phyloP scores from a whole-genome alignment of 768 basidiomycete species.

The Lanmaoa pseudosensibilis region DNA sequence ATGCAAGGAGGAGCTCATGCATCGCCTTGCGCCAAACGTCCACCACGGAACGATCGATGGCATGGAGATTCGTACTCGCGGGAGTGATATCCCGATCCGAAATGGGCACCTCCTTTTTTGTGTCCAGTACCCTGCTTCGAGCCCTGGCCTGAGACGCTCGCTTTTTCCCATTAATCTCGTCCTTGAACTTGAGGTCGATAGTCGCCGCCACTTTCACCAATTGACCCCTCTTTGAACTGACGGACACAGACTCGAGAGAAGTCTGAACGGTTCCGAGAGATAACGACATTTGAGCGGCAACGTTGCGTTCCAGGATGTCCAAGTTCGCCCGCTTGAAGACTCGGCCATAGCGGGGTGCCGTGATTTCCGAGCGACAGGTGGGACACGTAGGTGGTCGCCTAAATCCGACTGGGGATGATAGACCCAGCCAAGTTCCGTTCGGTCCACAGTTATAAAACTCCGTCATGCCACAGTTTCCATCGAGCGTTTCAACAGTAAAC shows the following conservation, averaged over 20 bases:
- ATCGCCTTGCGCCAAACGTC: conserved; percentile 42
- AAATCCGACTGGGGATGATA: conserved; percentile 43
- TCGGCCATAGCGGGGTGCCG: conserved; percentile 59
- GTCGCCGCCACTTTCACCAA: conserved; percentile 1
- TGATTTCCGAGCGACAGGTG: conserved; percentile 58
- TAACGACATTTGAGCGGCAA: conserved; percentile 51
- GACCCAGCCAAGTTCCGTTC: conserved; percentile 44
- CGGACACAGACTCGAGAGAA: conserved; percentile 31
- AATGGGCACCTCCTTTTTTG: conserved; percentile 22
- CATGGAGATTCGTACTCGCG: conserved; percentile 22
- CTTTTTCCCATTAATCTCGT: conserved; percentile 3
- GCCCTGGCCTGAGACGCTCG: conserved; percentile 4
- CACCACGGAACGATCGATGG: conserved; percentile 32
- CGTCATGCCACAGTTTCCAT: conserved; percentile 53
- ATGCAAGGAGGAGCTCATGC: conserved; percentile 37
- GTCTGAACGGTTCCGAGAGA: conserved; percentile 36
- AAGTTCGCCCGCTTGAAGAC: conserved; percentile 60
- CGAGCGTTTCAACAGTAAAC: conserved; percentile 72
- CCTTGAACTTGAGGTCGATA: conserved; percentile 20
- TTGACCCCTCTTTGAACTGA: conserved; percentile 21
- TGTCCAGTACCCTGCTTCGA: conserved; percentile 16
- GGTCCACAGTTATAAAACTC: conserved; percentile 46
- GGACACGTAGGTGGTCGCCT: conserved; percentile 55
- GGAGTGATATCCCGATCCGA: conserved; percentile 32
- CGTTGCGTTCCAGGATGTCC: conserved; percentile 65